Evolutionary conservation across 1,139 yeast species (phyloP).

Genomic region (Debaryomyces psychrophilus): DNA sequence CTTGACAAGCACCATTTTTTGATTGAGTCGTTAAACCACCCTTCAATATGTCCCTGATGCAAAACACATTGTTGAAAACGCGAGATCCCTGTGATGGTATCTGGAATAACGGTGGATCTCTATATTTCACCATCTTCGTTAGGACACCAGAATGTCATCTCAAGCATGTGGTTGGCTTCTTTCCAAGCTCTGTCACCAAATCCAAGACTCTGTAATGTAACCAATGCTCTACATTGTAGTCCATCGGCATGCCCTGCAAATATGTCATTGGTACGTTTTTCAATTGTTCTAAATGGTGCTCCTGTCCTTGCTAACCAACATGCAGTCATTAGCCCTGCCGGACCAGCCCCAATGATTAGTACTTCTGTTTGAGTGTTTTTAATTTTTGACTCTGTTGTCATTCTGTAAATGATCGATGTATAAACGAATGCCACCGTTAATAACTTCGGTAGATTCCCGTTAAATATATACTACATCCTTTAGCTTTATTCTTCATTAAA

Average conservation of each 20-base stretch:
- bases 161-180: conserved; percentile 30
- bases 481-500: too few species aligned
- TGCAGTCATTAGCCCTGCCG: conserved; percentile 37
- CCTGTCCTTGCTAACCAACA: conserved; percentile 36
- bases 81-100: conserved; percentile 32
- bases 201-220: conserved; percentile 32
- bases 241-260: conserved; percentile 44
- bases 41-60: conserved; percentile 37
- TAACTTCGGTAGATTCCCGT: not conserved
- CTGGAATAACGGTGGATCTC: conserved; percentile 30
- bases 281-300: conserved; percentile 31
- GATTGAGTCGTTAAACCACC: conserved; percentile 29
- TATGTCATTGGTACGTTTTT: conserved; percentile 30
- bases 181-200: conserved; percentile 32
- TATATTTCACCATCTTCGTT: conserved; percentile 20
- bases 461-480: not conserved
- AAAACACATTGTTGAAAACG: conserved; percentile 33
- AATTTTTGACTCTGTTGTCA: conserved; percentile 11
- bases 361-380: conserved; percentile 34
- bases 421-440: not conserved
- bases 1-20: conserved; percentile 27
- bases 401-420: not conserved
- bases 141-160: conserved; percentile 31
- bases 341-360: conserved; percentile 41
- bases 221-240: conserved; percentile 28